Conservation (phyloP, 1,284 basidiomycete species). For the Cryptococcus maquisensis region DNA sequence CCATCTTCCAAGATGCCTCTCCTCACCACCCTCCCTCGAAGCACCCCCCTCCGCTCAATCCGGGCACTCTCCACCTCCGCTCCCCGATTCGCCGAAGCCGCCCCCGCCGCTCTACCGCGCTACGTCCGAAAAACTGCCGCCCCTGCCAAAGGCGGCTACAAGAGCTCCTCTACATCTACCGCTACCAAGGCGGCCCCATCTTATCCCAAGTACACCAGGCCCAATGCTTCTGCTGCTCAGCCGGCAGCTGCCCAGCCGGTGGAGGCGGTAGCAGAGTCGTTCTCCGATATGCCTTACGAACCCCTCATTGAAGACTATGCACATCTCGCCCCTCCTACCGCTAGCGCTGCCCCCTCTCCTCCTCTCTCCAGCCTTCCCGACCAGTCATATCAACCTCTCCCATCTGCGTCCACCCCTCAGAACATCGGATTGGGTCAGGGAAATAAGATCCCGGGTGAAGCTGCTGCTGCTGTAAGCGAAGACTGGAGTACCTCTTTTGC, state of each 20-base stretch:
- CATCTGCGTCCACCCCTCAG: background rate
- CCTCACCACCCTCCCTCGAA: background rate
- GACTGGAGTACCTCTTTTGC: constrained; percentile 89
- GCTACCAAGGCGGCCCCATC: constrained; percentile 4
- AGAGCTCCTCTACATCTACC: background rate
- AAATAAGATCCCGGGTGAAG: constrained; percentile 12
- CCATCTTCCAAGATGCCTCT: background rate
- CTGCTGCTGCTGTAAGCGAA: background rate
- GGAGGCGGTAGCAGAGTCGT: constrained; percentile 8
- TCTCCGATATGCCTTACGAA: constrained; percentile 15
- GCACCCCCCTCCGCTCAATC: background rate
- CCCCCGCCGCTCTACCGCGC: constrained; percentile 4
- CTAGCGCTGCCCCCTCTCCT: background rate
- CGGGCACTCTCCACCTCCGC: constrained; percentile 6
- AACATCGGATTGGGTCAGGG: background rate
- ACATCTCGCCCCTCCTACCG: constrained; percentile 8
- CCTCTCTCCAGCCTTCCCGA: constrained; percentile 5
- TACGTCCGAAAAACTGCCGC: constrained; percentile 6
- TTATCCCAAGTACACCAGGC: background rate
- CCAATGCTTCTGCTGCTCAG: background rate
- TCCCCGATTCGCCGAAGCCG: constrained; percentile 5
- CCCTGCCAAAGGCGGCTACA: background rate
- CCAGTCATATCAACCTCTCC: constrained; percentile 3
- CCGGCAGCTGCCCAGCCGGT: constrained; percentile 5
- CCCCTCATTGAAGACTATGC: constrained; percentile 19